Base-by-base conservation (phyloP, 148 eudicot species). In the Diospyros lotus region DNA sequence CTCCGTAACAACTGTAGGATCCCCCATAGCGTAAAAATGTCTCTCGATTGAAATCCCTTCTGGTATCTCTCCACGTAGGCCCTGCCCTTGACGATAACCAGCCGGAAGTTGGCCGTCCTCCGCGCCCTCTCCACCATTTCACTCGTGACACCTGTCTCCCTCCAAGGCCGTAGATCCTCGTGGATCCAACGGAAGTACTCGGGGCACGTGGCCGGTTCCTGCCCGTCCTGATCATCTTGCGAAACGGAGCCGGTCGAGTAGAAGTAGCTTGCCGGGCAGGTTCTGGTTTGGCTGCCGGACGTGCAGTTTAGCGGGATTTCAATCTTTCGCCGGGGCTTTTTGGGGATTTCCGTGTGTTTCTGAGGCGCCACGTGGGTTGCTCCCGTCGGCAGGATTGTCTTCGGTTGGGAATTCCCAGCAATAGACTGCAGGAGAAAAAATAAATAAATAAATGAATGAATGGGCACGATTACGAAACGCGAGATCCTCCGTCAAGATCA, bases 91-190 rank as follows among this genome's bases (percentile, higher is more conserved):
- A 81, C 15, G 46, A 93, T 83, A 65, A 90, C 88, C 59, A 93
- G 77, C 69, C 87, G 73, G 75, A 93, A 85, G 71, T 82, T 78
- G 38, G 96, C 96, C 2, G 82, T 83, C 51, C 73, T 76, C 41
- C 68, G 84, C 44, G 86, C 98, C 52, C 70, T 82, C 66, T 86
- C 89, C 55, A 93, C 77, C 84, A 78, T 85, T 5, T 93, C 90
- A 66, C 69, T 77, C 6, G 92, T 88, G 46, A 93, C 83, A 6
- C 98, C 98, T 0, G 86, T 84, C 62, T 82, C 80, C 56, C 52
- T 77, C 98, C 98, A 93, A 54, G 98, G 96, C 74, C 66, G 54
- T 59, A 93, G 82, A 76, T 93, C 98, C 78, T 93, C 98, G 69
- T 90, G 77, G 74, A 93, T 93, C 96, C 96, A 93, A 28, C 85